Base-by-base conservation (phyloP, 2,329 filamentous ascomycete genomes). In the Cordyceps cicadae region DNA sequence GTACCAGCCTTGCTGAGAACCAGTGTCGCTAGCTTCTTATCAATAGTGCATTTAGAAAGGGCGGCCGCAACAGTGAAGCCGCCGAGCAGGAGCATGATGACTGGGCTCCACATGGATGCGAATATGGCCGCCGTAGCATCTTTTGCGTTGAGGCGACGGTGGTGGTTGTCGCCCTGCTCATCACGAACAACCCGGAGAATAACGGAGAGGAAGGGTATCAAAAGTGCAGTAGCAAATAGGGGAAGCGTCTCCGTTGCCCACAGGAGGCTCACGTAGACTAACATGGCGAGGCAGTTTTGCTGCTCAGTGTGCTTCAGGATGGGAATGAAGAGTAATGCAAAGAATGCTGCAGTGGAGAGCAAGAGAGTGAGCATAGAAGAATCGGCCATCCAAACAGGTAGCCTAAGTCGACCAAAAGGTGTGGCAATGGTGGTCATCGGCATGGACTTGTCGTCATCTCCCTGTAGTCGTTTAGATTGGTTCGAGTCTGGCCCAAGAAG, bases 231-330 rank as follows among this genome's bases (percentile, higher is more conserved):
- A 39, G 97, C 94, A 70, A 99, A 99, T 0, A 99, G 84, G 0
- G 94, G 94, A 61, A 99, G 97, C 0, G 93, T 91, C 88, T 92
- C 94, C 6, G 94, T 99, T 19, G 94, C 92, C 94, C 94, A 99
- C 50, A 99, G 74, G 68, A 97, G 77, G 77, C 91, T 96, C 71
- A 97, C 93, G 71, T 97, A 93, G 3, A 96, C 82, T 54, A 99
- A 81, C 82, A 99, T 86, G 5, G 95, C 94, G 65, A 99, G 77
- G 69, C 95, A 99, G 67, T 97, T 97, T 70, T 97, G 92, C 75
- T 99, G 92, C 76, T 97, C 94, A 0, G 88, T 83, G 68, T 85
- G 87, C 61, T 91, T 80, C 86, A 97, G 88, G 62, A 97, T 90
- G 0, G 91, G 92, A 5, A 92, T 73, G 54, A 84, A 80, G 11